Percentiles rank a stretch among this genome's conserved stretches.
Conservation (phyloP, 2,329 filamentous ascomycete species). For the Clonostachys rosea region DNA sequence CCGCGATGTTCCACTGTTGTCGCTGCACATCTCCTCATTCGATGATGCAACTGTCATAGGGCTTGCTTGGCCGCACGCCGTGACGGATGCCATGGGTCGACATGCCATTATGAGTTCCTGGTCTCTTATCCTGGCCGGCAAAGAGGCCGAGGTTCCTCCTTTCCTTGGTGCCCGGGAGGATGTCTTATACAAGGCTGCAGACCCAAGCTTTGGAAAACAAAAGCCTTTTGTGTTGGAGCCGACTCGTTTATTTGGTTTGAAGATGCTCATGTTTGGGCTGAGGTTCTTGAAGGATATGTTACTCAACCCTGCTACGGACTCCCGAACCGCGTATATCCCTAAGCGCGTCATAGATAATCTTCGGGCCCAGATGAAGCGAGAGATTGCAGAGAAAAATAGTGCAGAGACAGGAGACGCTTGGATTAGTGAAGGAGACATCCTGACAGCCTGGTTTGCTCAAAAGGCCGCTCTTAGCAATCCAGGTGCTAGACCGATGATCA, state of each 20-base stretch:
- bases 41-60: conserved; percentile 42
- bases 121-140: conserved; percentile 35
- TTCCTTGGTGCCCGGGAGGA: conserved; percentile 27
- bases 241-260: background rate
- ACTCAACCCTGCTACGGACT: conserved; percentile 20
- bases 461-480: conserved; percentile 11
- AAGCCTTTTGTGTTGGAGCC: background rate
- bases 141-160: conserved; percentile 30
- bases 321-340: conserved; percentile 33
- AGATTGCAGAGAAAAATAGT: background rate
- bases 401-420: conserved; percentile 16
- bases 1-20: conserved; percentile 36
- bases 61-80: conserved; percentile 38
- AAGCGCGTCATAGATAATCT: conserved; percentile 2
- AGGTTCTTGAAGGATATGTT: conserved; percentile 24
- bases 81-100: conserved; percentile 40
- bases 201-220: conserved; percentile 5
- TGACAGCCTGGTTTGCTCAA: conserved; percentile 31
- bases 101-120: conserved; percentile 36
- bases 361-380: background rate
- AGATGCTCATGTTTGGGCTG: background rate
- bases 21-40: conserved; percentile 42
- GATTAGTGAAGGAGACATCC: conserved; percentile 39
- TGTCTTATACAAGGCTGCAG: conserved; percentile 15
- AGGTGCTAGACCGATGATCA: conserved; percentile 12